These are phyloP conservation scores for Coprinopsis strossmayeri DNA, from an alignment of 768 basidiomycete genomes.

Conservation along the genomic window DNA sequence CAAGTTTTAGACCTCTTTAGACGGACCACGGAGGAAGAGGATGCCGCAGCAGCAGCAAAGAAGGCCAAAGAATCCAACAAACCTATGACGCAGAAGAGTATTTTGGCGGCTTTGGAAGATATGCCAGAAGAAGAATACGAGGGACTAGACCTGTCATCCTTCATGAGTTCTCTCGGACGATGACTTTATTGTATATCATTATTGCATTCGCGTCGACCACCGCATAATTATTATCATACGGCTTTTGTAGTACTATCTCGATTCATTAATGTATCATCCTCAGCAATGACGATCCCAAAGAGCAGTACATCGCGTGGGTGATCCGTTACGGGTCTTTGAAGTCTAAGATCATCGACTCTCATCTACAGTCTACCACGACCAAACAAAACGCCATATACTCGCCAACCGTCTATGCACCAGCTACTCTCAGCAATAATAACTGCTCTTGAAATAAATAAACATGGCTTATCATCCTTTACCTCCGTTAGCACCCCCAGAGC, in stretches of 20 bases:
- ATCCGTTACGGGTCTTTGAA: too few species aligned
- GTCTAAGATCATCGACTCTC: too few species aligned
- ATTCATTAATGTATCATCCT: not conserved
- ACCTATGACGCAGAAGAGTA: constrained; percentile 69
- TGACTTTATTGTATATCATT: constrained; percentile 16
- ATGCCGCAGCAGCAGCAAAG: constrained; percentile 44
- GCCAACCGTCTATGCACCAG: too few species aligned
- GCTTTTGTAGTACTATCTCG: not conserved
- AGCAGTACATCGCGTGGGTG: too few species aligned
- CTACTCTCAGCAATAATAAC: too few species aligned
- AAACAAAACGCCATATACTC: too few species aligned
- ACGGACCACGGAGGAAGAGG: constrained; percentile 76
- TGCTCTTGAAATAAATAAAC: too few species aligned
- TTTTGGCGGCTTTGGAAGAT: constrained; percentile 87
- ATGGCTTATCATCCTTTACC: constrained; percentile 12
- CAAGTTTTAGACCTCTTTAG: constrained; percentile 92
- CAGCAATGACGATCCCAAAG: too few species aligned
- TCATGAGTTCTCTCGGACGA: constrained; percentile 78
- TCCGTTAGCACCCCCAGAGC: constrained; percentile 3
- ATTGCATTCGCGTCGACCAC: constrained; percentile 5
- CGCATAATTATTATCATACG: not conserved
- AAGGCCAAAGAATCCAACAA: constrained; percentile 50
- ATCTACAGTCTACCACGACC: too few species aligned
- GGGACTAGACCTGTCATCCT: constrained; percentile 76
- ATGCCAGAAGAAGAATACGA: constrained; percentile 94